A percentile compares a stretch with the other conserved stretches of the same genome.
phyloP scores from a whole-genome alignment of 1,284 basidiomycete genomes.

The Pseudozyma tsukubaensis region DNA sequence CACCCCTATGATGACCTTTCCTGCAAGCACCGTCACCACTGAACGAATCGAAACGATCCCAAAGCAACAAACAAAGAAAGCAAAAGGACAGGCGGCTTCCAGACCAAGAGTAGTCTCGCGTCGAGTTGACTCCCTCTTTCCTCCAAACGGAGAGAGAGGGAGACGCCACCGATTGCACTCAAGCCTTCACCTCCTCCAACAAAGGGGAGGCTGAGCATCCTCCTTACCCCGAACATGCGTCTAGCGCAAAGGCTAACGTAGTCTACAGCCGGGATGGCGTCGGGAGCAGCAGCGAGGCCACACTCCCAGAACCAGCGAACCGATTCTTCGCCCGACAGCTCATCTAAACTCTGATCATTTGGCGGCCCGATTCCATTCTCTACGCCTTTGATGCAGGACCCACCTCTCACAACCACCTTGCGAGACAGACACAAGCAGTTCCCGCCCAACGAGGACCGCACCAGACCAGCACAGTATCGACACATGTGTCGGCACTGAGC shows the following conservation, averaged over 20 bases:
- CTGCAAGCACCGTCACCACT: not conserved
- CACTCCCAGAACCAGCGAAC: not conserved
- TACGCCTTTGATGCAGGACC: slow-evolving; percentile 27
- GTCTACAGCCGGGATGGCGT: slow-evolving; percentile 38
- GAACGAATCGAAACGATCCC: slow-evolving; percentile 1
- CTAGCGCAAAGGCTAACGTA: slow-evolving; percentile 39
- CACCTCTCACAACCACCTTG: no score
- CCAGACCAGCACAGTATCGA: not conserved
- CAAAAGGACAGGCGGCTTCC: slow-evolving; percentile 28
- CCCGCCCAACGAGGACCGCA: slow-evolving; percentile 20
- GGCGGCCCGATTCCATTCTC: slow-evolving; percentile 57
- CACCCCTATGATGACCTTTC: not conserved
- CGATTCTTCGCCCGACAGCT: no score
- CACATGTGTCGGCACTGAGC: not conserved
- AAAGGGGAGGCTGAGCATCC: slow-evolving; percentile 44
- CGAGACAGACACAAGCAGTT: no score
- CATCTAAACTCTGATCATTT: slow-evolving; percentile 45
- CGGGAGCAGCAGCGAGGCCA: no score
- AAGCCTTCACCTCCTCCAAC: slow-evolving; percentile 48
- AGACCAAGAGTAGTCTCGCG: slow-evolving; percentile 67
- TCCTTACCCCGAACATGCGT: slow-evolving; percentile 50
- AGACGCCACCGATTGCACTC: slow-evolving; percentile 67
- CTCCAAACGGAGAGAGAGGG: slow-evolving; percentile 5
- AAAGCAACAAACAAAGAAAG: slow-evolving; percentile 3
- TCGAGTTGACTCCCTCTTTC: slow-evolving; percentile 57